phyloP scores from a whole-genome alignment of 495 filamentous ascomycete species.

The Ascodesmis nigricans region DNA sequence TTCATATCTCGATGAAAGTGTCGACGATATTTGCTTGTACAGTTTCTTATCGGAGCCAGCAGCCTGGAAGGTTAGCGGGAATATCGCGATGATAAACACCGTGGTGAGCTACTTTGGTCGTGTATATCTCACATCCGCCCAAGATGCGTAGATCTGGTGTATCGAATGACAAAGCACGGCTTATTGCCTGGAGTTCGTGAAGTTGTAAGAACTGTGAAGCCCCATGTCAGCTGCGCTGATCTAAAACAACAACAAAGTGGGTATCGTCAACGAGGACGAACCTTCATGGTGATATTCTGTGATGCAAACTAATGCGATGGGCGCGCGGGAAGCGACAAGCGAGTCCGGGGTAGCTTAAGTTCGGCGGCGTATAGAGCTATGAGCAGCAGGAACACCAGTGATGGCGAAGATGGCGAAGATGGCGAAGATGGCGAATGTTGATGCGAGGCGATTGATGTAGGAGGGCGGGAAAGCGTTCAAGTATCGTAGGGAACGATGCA shows the following conservation, averaged over 20 bases:
- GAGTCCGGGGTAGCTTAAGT: neutral
- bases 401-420: too few species aligned
- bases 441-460: neutral
- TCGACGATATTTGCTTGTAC: slow-evolving; percentile 81
- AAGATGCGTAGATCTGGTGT: slow-evolving; percentile 74
- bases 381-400: too few species aligned
- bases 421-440: neutral
- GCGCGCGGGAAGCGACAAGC: too few species aligned
- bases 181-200: slow-evolving; percentile 67
- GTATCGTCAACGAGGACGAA: neutral
- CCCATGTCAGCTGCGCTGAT: neutral
- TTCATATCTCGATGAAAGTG: slow-evolving; percentile 72
- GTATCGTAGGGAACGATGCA: neutral
- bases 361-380: neutral
- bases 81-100: neutral
- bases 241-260: neutral
- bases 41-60: slow-evolving; percentile 87
- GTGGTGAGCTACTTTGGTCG: slow-evolving; percentile 39
- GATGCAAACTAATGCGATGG: too few species aligned
- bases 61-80: too few species aligned
- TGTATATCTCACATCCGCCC: slow-evolving; percentile 88
- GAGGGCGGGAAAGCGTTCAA: neutral
- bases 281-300: slow-evolving; percentile 4
- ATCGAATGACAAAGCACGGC: slow-evolving; percentile 77
- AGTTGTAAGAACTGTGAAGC: slow-evolving; percentile 62